Evolutionary conservation across 495 filamentous ascomycete species (phyloP).

Genomic region (Neurospora sp.): DNA sequence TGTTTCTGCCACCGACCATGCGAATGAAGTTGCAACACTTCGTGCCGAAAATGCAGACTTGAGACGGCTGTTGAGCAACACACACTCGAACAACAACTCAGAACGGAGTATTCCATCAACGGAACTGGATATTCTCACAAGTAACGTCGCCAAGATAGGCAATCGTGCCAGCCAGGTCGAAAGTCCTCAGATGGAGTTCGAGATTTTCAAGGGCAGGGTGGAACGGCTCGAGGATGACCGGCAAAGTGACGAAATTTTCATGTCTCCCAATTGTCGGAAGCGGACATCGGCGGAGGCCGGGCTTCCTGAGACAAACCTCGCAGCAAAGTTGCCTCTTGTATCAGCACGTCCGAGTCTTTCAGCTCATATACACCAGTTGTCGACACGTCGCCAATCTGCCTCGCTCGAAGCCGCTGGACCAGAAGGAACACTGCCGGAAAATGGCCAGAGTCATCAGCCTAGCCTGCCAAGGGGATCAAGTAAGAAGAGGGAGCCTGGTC

Average conservation of each 20-base stretch:
- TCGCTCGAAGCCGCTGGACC: neutral
- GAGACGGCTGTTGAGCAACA: slow-evolving; percentile 19
- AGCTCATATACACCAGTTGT: neutral
- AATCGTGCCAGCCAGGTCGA: slow-evolving; percentile 30
- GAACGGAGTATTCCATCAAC: slow-evolving; percentile 14
- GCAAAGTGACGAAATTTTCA: too few relatives aligned
- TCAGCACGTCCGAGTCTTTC: neutral
- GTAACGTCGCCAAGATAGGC: slow-evolving; percentile 26
- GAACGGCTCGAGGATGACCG: slow-evolving; percentile 18
- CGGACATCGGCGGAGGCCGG: too few relatives aligned
- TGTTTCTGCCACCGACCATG: slow-evolving; percentile 1
- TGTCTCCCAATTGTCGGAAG: too few relatives aligned
- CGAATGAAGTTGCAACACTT: slow-evolving; percentile 9
- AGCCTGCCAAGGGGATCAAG: neutral
- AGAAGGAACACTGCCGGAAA: neutral
- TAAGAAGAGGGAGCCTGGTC: neutral
- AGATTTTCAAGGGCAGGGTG: slow-evolving; percentile 27
- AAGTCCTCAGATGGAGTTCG: slow-evolving; percentile 30
- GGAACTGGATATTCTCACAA: slow-evolving; percentile 31
- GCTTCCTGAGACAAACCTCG: too few relatives aligned
- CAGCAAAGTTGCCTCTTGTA: too few relatives aligned
- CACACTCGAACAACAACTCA: slow-evolving; percentile 3
- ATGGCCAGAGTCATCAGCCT: neutral
- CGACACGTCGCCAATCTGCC: neutral
- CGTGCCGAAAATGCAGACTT: slow-evolving; percentile 14